phyloP scores from a whole-genome alignment of 2,329 filamentous ascomycete species.

The Pseudogymnoascus sp. region DNA sequence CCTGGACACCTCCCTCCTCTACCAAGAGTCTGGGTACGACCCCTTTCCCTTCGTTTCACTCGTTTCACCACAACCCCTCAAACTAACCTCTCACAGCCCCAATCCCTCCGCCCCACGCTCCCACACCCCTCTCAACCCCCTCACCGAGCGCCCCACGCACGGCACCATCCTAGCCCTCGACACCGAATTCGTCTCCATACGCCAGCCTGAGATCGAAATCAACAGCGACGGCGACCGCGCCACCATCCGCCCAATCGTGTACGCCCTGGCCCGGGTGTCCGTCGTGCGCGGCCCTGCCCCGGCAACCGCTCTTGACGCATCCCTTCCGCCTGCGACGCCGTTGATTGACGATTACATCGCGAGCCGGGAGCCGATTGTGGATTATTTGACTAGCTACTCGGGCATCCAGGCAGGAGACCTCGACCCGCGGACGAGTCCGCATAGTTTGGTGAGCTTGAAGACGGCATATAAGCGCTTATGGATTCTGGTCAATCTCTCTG shows the following conservation, averaged over 20 bases:
- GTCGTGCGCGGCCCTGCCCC: constrained; percentile 60
- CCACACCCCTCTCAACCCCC: constrained; percentile 40
- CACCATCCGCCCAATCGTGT: constrained; percentile 82
- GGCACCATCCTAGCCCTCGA: constrained; percentile 81
- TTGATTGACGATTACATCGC: constrained; percentile 98
- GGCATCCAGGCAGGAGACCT: constrained; percentile 83
- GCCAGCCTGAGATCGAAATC: constrained; percentile 91
- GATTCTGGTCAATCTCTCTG: constrained; percentile 90
- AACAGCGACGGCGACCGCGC: constrained; percentile 89
- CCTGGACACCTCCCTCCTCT: constrained; percentile 78
- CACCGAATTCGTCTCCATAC: constrained; percentile 90
- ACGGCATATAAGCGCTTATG: constrained; percentile 96
- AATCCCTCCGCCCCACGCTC: constrained; percentile 25
- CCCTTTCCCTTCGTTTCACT: too few species aligned
- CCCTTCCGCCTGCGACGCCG: constrained; percentile 68
- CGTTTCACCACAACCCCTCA: too few species aligned
- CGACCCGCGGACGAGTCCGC: constrained; percentile 66
- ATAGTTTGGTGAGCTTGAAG: constrained; percentile 81
- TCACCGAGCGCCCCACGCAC: constrained; percentile 55
- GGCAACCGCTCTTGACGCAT: constrained; percentile 35
- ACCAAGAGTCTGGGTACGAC: constrained; percentile 54
- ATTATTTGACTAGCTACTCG: constrained; percentile 91
- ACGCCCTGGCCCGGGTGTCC: constrained; percentile 86
- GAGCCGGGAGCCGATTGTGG: constrained; percentile 82
- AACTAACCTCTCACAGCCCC: too few species aligned